These are phyloP conservation scores for Physcomitrium patens DNA, from an alignment of 225 moss, liverwort and hornwort species.

Conservation along the genomic window DNA sequence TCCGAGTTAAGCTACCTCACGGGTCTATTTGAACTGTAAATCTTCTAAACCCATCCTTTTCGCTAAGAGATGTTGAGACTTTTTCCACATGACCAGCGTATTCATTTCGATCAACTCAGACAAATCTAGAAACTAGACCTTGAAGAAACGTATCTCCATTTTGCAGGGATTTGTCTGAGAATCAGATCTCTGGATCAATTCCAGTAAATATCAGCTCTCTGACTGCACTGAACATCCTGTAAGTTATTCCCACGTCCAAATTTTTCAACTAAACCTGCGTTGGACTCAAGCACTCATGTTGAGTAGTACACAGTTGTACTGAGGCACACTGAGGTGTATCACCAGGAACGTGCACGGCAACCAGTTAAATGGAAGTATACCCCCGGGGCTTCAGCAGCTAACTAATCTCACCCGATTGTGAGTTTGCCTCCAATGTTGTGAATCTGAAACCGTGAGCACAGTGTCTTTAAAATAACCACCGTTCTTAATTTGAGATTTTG, in stretches of 20 bases:
- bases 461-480: not conserved
- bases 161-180: slow-evolving; percentile 59
- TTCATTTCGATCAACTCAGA: not conserved
- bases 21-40: slow-evolving; percentile 61
- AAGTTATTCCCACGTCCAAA: slow-evolving; percentile 5
- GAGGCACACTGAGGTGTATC: not conserved
- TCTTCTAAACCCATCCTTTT: not conserved
- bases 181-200: slow-evolving; percentile 60
- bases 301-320: not conserved
- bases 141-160: not conserved
- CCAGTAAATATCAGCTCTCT: slow-evolving; percentile 65
- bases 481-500: too few relatives aligned
- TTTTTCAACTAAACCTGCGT: not conserved
- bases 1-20: slow-evolving; percentile 61
- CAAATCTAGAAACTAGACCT: not conserved
- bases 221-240: slow-evolving; percentile 66
- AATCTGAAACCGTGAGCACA: slow-evolving; percentile 1
- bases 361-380: slow-evolving; percentile 54
- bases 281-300: not conserved
- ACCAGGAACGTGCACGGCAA: slow-evolving; percentile 61
- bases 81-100: not conserved
- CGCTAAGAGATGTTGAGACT: not conserved
- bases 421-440: slow-evolving; percentile 21
- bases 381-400: slow-evolving; percentile 50
- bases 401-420: slow-evolving; percentile 64